phyloP scores from a whole-genome alignment of 805 yeast species.

The Ogataea minuta region DNA sequence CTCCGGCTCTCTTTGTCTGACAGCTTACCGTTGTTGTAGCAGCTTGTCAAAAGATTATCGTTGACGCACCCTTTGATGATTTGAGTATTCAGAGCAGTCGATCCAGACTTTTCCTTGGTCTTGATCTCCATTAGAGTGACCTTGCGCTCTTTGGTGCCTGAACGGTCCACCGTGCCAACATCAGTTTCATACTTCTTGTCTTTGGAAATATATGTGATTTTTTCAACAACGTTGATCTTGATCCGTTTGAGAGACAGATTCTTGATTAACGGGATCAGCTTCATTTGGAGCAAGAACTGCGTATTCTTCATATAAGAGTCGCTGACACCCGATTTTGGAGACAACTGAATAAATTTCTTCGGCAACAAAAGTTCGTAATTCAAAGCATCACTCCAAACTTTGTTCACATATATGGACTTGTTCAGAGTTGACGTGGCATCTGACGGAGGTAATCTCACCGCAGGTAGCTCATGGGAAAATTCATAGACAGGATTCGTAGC shows the following conservation, averaged over 20 bases:
- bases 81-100: slow-evolving; percentile 51
- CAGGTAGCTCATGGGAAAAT: slow-evolving; percentile 41
- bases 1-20: slow-evolving; percentile 12
- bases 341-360: slow-evolving; percentile 62
- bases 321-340: slow-evolving; percentile 42
- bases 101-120: slow-evolving; percentile 45
- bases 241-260: slow-evolving; percentile 60
- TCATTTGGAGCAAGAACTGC: slow-evolving; percentile 52
- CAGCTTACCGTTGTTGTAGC: slow-evolving; percentile 39
- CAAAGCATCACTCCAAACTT: slow-evolving; percentile 70
- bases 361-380: slow-evolving; percentile 73
- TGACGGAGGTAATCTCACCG: slow-evolving; percentile 55
- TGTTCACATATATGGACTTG: slow-evolving; percentile 73
- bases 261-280: slow-evolving; percentile 64
- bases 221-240: slow-evolving; percentile 63
- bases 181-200: slow-evolving; percentile 54
- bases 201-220: slow-evolving; percentile 60
- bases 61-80: slow-evolving; percentile 52
- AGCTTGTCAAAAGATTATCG: slow-evolving; percentile 60
- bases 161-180: slow-evolving; percentile 38
- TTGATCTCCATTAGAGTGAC: slow-evolving; percentile 63
- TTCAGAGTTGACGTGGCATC: slow-evolving; percentile 57
- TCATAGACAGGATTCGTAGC: slow-evolving; percentile 28
- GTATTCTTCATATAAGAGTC: slow-evolving; percentile 25
- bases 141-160: slow-evolving; percentile 47